Conservation (phyloP, 768 basidiomycete species). For the Lactarius tabidus region DNA sequence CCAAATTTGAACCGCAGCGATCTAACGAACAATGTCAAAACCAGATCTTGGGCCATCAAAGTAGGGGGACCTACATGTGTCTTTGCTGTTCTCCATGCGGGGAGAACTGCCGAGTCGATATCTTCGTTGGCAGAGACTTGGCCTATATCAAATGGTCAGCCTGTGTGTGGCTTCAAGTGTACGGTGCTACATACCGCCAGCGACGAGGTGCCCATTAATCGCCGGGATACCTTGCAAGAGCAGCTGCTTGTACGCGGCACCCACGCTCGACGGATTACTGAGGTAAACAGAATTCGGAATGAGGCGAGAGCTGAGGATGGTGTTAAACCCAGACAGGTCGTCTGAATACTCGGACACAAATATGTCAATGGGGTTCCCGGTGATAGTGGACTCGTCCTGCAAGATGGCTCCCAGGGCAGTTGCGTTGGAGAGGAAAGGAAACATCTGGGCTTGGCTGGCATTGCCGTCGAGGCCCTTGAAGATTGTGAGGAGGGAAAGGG, state of each 20-base stretch:
- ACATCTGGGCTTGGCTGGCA: slow-evolving; percentile 21
- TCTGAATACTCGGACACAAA: slow-evolving; percentile 13
- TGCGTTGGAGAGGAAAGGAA: slow-evolving; percentile 13
- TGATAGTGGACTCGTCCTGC: slow-evolving; percentile 7
- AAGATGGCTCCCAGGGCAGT: slow-evolving; percentile 24
- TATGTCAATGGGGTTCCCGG: slow-evolving; percentile 7
- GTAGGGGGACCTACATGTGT: slow-evolving; percentile 32
- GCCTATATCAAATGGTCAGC: slow-evolving; percentile 25
- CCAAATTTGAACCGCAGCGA: background rate
- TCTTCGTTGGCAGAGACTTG: slow-evolving; percentile 35
- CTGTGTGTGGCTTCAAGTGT: background rate
- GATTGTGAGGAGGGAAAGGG: slow-evolving; percentile 18
- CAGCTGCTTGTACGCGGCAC: slow-evolving; percentile 12
- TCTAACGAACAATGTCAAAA: background rate
- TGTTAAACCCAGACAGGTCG: slow-evolving; percentile 15
- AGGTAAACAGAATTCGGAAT: slow-evolving; percentile 10
- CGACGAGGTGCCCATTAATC: slow-evolving; percentile 12
- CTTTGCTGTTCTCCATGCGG: slow-evolving; percentile 39
- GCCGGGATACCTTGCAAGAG: slow-evolving; percentile 7
- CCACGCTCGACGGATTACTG: slow-evolving; percentile 5
- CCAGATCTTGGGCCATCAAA: background rate
- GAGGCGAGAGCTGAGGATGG: slow-evolving; percentile 22
- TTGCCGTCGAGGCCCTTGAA: slow-evolving; percentile 26
- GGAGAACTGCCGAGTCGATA: slow-evolving; percentile 34
- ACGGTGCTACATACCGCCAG: slow-evolving; percentile 5